phyloP scores from a whole-genome alignment of 306 rosid species.

The Vigna hirtella region DNA sequence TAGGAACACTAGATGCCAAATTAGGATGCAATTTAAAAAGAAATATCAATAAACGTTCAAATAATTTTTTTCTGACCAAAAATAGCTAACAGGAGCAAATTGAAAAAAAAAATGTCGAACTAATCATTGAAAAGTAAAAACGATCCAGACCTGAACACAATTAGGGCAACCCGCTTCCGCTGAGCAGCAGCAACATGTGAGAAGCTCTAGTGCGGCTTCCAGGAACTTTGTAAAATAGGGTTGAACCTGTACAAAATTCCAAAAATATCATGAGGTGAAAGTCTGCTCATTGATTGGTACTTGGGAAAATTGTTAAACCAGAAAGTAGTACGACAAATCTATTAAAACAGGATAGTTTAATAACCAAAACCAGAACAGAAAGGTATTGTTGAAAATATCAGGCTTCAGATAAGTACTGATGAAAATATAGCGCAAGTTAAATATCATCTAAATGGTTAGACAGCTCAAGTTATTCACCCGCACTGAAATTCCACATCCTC shows the following conservation, averaged over 20 bases:
- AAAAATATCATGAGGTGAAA: slow-evolving; percentile 10
- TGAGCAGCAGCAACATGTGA: slow-evolving; percentile 71
- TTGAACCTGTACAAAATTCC: slow-evolving; percentile 67
- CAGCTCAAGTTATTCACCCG: slow-evolving; percentile 60
- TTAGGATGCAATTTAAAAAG: neutral
- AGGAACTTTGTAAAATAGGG: slow-evolving; percentile 75
- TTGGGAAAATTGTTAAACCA: slow-evolving; percentile 17
- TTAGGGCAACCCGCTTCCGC: slow-evolving; percentile 80
- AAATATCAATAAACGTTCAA: neutral
- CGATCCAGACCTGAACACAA: slow-evolving; percentile 73
- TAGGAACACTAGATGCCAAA: neutral
- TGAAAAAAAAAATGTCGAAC: neutral
- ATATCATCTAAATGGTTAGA: slow-evolving; percentile 17
- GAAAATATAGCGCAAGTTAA: slow-evolving; percentile 19
- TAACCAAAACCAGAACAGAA: slow-evolving; percentile 27
- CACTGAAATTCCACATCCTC: slow-evolving; percentile 80
- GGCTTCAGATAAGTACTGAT: neutral
- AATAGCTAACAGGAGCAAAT: slow-evolving; percentile 12
- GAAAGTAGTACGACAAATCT: slow-evolving; percentile 9
- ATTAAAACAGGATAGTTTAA: slow-evolving; percentile 11
- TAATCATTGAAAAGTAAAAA: neutral
- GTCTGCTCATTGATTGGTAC: neutral
- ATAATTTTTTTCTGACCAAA: neutral
- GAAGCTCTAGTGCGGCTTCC: slow-evolving; percentile 81
- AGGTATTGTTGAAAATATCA: neutral